Evolutionary conservation across 2,329 filamentous ascomycete species (phyloP), one percentile per base, ranked within the genome.

Genomic region (Colletotrichum zoysiae): DNA sequence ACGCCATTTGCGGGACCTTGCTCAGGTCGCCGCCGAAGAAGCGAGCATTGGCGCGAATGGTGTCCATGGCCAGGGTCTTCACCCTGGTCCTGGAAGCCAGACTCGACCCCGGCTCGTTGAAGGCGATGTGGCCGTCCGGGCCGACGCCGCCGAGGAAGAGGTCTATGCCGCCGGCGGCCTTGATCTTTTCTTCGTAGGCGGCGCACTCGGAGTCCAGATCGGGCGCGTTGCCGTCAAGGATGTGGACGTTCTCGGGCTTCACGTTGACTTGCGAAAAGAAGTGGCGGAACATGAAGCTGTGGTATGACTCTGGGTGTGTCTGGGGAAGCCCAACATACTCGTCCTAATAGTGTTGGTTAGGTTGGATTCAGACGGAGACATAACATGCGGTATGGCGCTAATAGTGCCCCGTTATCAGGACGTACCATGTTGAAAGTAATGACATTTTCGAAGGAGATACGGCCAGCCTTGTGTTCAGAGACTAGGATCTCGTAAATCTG

Each of bases 261-360:
- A 95, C 89, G 78, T 95, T 90, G 75, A 94, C 88, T 74, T 86
- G 92, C 55, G 90, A 90, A 84, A 95, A 95, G 83, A 95, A 93
- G 82, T 94, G 87, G 82, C 90, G 90, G 86, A 93, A 94, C 92
- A 95, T 95, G 84, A 94, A 95, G 77, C 89, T 91, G 84, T 94
- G 92, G 81, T 95, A 95, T 78, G 89, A 92, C 79, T 94, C 90
- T 5, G 92, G 91, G 80, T 95, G 92, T 76, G 92, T 90, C 74
- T 90, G 87, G 26, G 92, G 89, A 61, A 94, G 86, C 59, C 89
- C 90, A 74, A 94, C 91, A 78, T 94, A 94, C 82, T 94, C 92
- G 81, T 94, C 84, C 88, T 79, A 93, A 93, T 83, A 12, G 20
- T 3, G 3, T 6, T 1, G 7, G 11, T 60, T 3, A 46, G 57